Evolutionary conservation across 306 rosid species (phyloP).

Genomic region (Benincasa hispida): DNA sequence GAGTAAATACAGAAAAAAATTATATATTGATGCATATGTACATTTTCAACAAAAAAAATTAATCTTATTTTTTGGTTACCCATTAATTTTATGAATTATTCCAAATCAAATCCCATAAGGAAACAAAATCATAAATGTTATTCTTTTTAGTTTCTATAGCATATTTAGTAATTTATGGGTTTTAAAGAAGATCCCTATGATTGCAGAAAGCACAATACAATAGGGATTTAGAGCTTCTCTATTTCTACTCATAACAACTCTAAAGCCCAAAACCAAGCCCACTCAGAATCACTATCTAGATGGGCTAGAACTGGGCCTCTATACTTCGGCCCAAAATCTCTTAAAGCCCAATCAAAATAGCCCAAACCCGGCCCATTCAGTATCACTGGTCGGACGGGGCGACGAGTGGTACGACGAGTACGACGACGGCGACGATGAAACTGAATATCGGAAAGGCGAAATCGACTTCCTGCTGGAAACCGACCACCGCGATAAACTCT

Average conservation of each 20-base stretch:
- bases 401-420: conserved; percentile 37
- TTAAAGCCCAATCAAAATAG: conserved; percentile 35
- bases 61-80: background rate
- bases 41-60: no score
- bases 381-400: conserved; percentile 43
- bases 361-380: conserved; percentile 83
- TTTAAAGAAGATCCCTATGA: background rate
- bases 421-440: conserved; percentile 25
- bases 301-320: conserved; percentile 31
- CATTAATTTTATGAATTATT: background rate
- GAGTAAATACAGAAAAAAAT: no score
- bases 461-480: conserved; percentile 39
- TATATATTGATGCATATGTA: no score
- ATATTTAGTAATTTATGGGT: background rate
- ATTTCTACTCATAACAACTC: conserved; percentile 10
- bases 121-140: background rate
- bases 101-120: background rate
- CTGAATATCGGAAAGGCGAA: conserved; percentile 41
- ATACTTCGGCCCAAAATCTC: background rate
- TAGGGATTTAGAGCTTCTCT: background rate
- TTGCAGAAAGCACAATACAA: background rate
- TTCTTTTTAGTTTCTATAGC: background rate
- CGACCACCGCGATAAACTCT: conserved; percentile 50
- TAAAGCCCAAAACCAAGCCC: conserved; percentile 76
- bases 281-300: conserved; percentile 38